These are phyloP conservation scores for Trichoderma gamsii DNA, from an alignment of 495 filamentous ascomycete species.

Conservation along the genomic window DNA sequence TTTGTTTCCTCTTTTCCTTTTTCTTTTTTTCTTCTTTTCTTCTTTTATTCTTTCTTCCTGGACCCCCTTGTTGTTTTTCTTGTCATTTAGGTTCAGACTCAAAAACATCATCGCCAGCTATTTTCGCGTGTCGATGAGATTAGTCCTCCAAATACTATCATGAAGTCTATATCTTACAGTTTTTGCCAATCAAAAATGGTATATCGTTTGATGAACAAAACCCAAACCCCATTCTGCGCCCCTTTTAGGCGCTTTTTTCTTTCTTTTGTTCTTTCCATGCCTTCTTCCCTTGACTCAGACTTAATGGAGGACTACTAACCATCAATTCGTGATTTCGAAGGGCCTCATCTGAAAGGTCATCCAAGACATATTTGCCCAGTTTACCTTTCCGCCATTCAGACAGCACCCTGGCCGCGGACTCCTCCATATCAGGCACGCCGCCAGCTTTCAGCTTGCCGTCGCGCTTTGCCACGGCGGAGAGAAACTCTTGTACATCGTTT, in stretches of 20 bases:
- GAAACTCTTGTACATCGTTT: conserved; percentile 67
- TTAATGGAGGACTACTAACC: conserved; percentile 31
- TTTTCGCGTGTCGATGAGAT: not conserved
- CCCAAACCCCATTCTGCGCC: not conserved
- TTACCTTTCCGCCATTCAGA: conserved; percentile 75
- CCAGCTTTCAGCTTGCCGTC: conserved; percentile 74
- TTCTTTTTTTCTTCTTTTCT: not conserved
- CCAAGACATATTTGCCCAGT: conserved; percentile 72
- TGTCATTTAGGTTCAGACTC: not conserved
- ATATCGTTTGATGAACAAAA: too few species aligned
- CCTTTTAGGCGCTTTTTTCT: not conserved
- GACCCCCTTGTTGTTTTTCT: not conserved
- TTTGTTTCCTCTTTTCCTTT: not conserved
- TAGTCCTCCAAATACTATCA: not conserved
- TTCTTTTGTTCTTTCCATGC: conserved; percentile 33
- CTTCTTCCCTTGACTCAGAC: conserved; percentile 42
- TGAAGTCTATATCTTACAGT: not conserved
- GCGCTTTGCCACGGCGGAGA: conserved; percentile 60
- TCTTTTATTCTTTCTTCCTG: not conserved
- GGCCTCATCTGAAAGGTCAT: conserved; percentile 61
- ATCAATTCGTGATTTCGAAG: conserved; percentile 36
- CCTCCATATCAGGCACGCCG: conserved; percentile 63
- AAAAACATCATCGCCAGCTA: not conserved
- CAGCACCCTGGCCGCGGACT: conserved; percentile 74
- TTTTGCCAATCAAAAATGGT: too few species aligned